These are phyloP conservation scores for Physaria fendleri DNA, from an alignment of 345 rosid species.

Conservation along the genomic window DNA sequence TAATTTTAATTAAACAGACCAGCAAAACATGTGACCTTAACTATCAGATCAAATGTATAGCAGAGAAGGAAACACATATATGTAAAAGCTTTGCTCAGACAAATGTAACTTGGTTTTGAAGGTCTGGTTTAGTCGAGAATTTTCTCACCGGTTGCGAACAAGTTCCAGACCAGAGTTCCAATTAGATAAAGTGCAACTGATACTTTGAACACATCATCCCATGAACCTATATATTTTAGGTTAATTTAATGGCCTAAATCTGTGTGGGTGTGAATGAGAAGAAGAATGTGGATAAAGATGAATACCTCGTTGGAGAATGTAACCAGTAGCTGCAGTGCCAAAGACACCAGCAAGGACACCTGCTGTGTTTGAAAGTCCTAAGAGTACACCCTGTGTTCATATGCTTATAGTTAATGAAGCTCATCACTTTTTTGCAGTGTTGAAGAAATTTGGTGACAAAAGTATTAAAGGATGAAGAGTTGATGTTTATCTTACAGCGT, in stretches of 20 bases:
- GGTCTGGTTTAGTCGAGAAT: conserved; percentile 51
- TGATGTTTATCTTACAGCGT: conserved; percentile 55
- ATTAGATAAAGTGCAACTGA: conserved; percentile 70
- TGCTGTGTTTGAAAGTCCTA: conserved; percentile 91
- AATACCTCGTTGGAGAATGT: conserved; percentile 82
- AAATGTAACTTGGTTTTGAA: background rate
- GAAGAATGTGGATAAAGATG: background rate
- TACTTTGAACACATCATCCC: conserved; percentile 94
- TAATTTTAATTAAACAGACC: conserved; percentile 4
- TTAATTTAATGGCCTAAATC: background rate
- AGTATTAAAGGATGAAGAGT: background rate
- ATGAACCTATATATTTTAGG: conserved; percentile 54
- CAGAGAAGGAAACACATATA: background rate
- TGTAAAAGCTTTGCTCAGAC: conserved; percentile 2
- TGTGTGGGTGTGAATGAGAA: background rate
- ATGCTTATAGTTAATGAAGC: conserved; percentile 11
- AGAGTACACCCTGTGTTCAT: conserved; percentile 66
- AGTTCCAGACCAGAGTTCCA: conserved; percentile 86
- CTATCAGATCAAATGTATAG: conserved; percentile 4
- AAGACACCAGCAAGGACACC: conserved; percentile 95
- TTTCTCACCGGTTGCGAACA: conserved; percentile 86
- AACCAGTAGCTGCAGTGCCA: conserved; percentile 95
- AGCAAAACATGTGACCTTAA: conserved; percentile 4
- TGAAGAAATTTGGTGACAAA: background rate
- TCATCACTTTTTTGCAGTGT: conserved; percentile 6